These are phyloP conservation scores for Alternaria triticina DNA, from an alignment of 2,329 filamentous ascomycete genomes.

Conservation along the genomic window DNA sequence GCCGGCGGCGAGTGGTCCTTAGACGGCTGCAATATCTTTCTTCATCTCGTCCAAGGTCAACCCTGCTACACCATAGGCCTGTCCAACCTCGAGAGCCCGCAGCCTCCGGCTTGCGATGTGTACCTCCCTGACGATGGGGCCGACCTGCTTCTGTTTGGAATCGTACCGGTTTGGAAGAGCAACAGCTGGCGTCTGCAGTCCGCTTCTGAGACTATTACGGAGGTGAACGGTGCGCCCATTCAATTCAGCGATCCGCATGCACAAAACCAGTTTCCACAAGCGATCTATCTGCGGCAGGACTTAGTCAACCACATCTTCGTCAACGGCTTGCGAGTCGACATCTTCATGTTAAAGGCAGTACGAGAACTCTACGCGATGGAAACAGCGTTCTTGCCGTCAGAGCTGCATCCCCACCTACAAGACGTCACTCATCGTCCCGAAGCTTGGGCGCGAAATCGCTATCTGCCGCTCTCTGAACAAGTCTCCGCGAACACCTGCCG, in stretches of 20 bases:
- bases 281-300: conserved; percentile 13
- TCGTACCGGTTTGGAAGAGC: conserved; percentile 4
- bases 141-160: conserved; percentile 10
- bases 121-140: conserved; percentile 14
- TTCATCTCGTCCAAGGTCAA: conserved; percentile 2
- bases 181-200: conserved; percentile 19
- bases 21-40: conserved; percentile 15
- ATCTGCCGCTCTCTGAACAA: conserved; percentile 2
- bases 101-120: conserved; percentile 12
- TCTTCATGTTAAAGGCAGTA: conserved; percentile 20
- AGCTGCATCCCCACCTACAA: background rate
- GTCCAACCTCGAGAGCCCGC: background rate
- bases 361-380: conserved; percentile 1
- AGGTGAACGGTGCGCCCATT: conserved; percentile 19
- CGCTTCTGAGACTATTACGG: conserved; percentile 9
- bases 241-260: conserved; percentile 7
- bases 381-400: background rate
- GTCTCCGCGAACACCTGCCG: conserved; percentile 12
- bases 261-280: conserved; percentile 6
- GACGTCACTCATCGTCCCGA: conserved; percentile 9
- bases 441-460: conserved; percentile 11
- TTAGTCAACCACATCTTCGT: conserved; percentile 9
- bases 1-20: background rate
- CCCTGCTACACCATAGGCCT: conserved; percentile 15
- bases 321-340: conserved; percentile 11